Base-by-base conservation (phyloP, 1,284 basidiomycete genomes). In the Microbotryomycetes sp. region DNA sequence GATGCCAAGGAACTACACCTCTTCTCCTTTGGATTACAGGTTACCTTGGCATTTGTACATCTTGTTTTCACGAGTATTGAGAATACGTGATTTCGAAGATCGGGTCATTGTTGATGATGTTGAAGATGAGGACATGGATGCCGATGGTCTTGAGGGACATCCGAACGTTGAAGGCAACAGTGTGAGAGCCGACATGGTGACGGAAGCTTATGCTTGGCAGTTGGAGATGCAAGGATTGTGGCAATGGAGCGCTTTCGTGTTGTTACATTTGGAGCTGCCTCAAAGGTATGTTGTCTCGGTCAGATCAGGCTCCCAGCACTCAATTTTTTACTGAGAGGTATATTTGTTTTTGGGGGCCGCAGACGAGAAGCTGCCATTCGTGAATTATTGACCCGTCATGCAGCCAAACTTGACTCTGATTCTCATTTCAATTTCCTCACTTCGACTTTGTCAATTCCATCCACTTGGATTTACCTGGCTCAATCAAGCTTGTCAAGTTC, bases 21-120 rank as follows among this genome's bases (percentile, higher is more conserved):
- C 87, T 0, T 87, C 85, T 14, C 86, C 87, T 0, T 76, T 84
- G 23, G 92, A 96, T 75, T 86, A 85, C 73, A 84, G 89, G 14
- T 78, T 97, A 58, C 82, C 89, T 7, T 99, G 94, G 94, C 92
- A 97, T 76, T 75, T 97, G 30, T 97, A 94, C 74, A 83, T 92
- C 62, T 79, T 97, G 32, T 80, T 98, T 28, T 87, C 91, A 4
- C 83, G 86, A 26, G 88, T 88, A 56, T 82, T 97, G 75, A 81
- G 85, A 47, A 77, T 87, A 53, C 83, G 92, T 28, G 92, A 97
- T 74, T 89, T 96, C 67, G 82, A 83, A 36, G 93, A 97, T 75
- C 82, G 92, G 6, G 68, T 74, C 46, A 65, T 77, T 32, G 76
- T 78, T 19, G 67, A 68, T n/a, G 70, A 74, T 36, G 54, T 75